Conservation (phyloP, 2,329 filamentous ascomycete species). For the Metarhizium rileyi region DNA sequence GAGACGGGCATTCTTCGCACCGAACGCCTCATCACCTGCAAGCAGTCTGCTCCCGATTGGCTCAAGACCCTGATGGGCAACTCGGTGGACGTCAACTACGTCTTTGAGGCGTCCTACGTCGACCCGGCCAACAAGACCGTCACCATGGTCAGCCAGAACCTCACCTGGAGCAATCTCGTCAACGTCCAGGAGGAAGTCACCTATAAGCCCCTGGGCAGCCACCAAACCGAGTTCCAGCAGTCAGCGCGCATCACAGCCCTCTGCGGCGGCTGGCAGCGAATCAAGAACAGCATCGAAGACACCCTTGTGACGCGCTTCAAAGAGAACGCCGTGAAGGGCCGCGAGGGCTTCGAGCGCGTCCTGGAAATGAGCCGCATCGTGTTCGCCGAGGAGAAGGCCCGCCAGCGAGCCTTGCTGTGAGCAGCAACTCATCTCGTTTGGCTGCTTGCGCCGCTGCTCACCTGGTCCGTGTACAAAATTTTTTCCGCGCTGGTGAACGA, state of each 20-base stretch:
- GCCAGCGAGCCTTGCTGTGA: slow-evolving; percentile 20
- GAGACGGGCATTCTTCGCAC: slow-evolving; percentile 50
- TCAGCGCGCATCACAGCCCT: slow-evolving; percentile 87
- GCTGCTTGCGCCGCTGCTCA: not conserved
- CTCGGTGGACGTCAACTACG: slow-evolving; percentile 69
- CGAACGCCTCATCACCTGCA: slow-evolving; percentile 53
- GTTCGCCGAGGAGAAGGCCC: slow-evolving; percentile 80
- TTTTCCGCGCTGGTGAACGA: not conserved
- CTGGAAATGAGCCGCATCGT: slow-evolving; percentile 86
- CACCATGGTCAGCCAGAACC: slow-evolving; percentile 92
- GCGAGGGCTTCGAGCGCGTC: slow-evolving; percentile 91
- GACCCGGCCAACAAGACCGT: slow-evolving; percentile 75
- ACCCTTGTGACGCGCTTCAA: slow-evolving; percentile 78
- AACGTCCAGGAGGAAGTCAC: slow-evolving; percentile 88
- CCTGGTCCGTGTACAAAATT: not conserved
- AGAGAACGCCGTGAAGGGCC: slow-evolving; percentile 83
- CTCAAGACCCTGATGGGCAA: slow-evolving; percentile 66
- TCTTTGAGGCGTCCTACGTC: slow-evolving; percentile 94
- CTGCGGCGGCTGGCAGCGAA: slow-evolving; percentile 93
- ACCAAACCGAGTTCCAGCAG: slow-evolving; percentile 74
- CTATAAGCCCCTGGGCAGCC: slow-evolving; percentile 55
- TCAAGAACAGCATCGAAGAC: slow-evolving; percentile 94
- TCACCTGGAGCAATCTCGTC: slow-evolving; percentile 86
- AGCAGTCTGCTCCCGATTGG: slow-evolving; percentile 63
- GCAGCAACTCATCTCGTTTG: not conserved